phyloP scores from a whole-genome alignment of 2,329 filamentous ascomycete species.

The Aspergillus sp. region DNA sequence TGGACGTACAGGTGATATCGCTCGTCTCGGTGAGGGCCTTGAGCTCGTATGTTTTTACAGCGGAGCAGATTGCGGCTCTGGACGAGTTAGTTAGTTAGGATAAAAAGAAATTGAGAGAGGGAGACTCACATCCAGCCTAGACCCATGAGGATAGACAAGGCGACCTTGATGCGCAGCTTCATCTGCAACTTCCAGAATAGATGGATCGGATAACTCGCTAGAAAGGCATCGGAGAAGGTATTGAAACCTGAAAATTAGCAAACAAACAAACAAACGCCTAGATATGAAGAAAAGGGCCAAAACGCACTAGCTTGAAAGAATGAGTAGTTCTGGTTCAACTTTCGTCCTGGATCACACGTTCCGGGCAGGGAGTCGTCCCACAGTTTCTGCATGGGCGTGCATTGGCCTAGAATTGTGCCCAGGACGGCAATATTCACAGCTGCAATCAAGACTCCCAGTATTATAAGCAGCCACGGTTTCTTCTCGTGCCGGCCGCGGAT shows the following conservation, averaged over 20 bases:
- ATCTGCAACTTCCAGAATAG: conserved; percentile 7
- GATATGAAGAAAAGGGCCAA: too few species aligned
- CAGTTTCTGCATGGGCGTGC: conserved; percentile 1
- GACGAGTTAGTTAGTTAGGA: background rate
- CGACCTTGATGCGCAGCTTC: conserved; percentile 4
- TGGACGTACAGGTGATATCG: background rate
- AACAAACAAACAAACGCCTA: too few species aligned
- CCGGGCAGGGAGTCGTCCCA: background rate
- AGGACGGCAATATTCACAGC: background rate
- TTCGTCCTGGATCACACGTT: background rate
- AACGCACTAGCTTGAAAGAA: conserved; percentile 1
- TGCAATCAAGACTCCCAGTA: background rate
- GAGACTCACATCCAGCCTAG: conserved; percentile 3
- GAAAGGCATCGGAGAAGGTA: background rate
- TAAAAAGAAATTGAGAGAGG: too few species aligned
- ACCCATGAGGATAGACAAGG: conserved; percentile 3
- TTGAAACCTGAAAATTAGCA: background rate
- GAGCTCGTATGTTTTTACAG: conserved; percentile 2
- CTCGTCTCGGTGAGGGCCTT: background rate
- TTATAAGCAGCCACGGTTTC: conserved; percentile 1
- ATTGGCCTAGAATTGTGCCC: background rate
- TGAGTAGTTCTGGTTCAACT: background rate
- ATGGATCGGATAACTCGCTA: background rate
- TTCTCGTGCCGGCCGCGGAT: conserved; percentile 2
- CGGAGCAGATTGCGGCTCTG: conserved; percentile 5